Conservation (phyloP, 768 basidiomycete species). For the Boletus patriciae region DNA sequence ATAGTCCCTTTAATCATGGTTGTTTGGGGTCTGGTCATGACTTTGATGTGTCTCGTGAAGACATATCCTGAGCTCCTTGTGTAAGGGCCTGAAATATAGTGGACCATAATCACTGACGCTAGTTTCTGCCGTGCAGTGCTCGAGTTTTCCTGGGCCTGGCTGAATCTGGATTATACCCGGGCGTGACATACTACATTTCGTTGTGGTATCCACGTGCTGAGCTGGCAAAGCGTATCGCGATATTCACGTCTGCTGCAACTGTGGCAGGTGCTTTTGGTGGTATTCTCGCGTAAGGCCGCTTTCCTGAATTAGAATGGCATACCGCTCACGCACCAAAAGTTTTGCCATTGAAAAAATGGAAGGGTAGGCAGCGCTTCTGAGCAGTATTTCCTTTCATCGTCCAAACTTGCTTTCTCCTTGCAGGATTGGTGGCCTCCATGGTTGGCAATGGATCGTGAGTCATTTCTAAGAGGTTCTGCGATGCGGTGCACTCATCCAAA, state of each 20-base stretch:
- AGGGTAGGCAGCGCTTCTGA: conserved; percentile 30
- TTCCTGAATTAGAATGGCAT: not conserved
- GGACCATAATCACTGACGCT: not conserved
- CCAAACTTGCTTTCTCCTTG: not conserved
- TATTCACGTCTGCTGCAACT: conserved; percentile 60
- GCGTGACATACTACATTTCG: conserved; percentile 43
- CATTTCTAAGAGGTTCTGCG: too few species aligned
- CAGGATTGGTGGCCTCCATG: conserved; percentile 29
- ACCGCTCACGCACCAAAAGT: conserved; percentile 19
- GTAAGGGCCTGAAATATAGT: conserved; percentile 19
- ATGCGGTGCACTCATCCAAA: conserved; percentile 1
- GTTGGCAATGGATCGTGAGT: conserved; percentile 39
- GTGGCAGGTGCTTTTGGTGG: conserved; percentile 50
- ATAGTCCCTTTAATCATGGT: conserved; percentile 39
- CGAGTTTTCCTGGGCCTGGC: conserved; percentile 45
- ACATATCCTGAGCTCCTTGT: conserved; percentile 24
- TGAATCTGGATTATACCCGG: conserved; percentile 44
- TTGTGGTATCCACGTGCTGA: conserved; percentile 60
- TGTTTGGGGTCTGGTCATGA: conserved; percentile 37
- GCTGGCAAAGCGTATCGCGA: conserved; percentile 52
- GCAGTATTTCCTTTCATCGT: not conserved
- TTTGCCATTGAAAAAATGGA: conserved; percentile 34
- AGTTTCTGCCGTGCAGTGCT: conserved; percentile 20
- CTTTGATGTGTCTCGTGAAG: conserved; percentile 37
- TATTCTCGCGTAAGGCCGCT: conserved; percentile 39